Base-by-base conservation (phyloP, 2,329 filamentous ascomycete species). In the Lachnellula suecica region DNA sequence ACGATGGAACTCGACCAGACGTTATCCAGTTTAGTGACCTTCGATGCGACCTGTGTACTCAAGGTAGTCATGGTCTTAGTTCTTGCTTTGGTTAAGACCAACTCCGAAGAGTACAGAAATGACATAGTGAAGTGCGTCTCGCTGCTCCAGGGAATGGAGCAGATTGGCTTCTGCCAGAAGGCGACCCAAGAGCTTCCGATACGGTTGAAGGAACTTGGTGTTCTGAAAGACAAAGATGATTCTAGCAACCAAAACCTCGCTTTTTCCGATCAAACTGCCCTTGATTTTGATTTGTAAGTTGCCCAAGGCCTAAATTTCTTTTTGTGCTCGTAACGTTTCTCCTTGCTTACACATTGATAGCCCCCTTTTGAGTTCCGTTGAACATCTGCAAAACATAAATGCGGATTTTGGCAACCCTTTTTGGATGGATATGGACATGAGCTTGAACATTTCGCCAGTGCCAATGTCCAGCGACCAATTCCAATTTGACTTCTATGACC, bases 391-490 rank as follows among this genome's bases (percentile, higher is more conserved):
- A 25, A 45, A 37, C 43, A 50, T 52, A 9, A 51, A 48, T 24
- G 45, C 51, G 10, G 48, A 49, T 25, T 40, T 58, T 13, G 56
- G 51, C n/a, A 46, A 54, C 38, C 37, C 53, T 4, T 56, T 54
- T 38, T 49, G 51, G 46, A 53, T 54, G 41, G 53, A 54, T 40
- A 59, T 59, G 53, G 56, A 56, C 34, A 54, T 56, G 51, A 46
- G 56, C 11, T 47, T 54, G 47, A 45, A 51, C 31, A 31, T 55
- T 7, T 49, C 53, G 40, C 38, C 40, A 15, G 44, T 53, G 44
- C n/a, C 7, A n/a, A 17, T 17, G 15, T 37, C 34, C 11, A 37
- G 8, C 8, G 34, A 37, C 15, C 7, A 37, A 37, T 37, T 37
- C 8, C 5, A 9, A n/a, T n/a, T 37, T 37, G 34, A 37, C 34